Conservation (phyloP, 805 yeast genomes). For the Metschnikowia noctiluminum region DNA sequence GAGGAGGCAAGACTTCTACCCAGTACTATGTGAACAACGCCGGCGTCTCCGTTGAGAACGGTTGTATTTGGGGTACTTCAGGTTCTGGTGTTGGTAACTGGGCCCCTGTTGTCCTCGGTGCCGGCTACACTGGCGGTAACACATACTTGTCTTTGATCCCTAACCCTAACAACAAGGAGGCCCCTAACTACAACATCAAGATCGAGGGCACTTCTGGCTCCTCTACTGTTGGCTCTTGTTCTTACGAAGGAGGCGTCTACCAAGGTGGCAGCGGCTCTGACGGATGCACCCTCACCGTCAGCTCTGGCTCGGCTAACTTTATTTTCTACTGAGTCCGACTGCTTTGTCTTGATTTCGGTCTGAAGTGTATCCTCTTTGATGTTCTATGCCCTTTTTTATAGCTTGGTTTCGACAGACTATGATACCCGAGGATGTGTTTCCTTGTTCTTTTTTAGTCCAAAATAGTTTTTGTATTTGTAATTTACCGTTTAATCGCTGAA, state of each 20-base stretch:
- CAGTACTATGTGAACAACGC: constrained; percentile 77
- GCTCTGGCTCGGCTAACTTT: constrained; percentile 18
- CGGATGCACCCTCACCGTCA: constrained; percentile 20
- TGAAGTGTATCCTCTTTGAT: neutral
- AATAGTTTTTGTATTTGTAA: constrained; percentile 1
- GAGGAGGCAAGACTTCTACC: constrained; percentile 61
- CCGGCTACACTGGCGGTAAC: constrained; percentile 60
- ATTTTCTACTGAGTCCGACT: constrained; percentile 15
- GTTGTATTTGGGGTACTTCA: constrained; percentile 67
- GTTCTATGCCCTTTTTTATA: neutral
- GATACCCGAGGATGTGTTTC: constrained; percentile 7
- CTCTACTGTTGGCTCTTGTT: constrained; percentile 17
- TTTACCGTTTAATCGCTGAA: neutral
- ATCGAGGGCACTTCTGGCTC: constrained; percentile 28
- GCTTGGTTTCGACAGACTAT: constrained; percentile 9
- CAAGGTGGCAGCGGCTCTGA: constrained; percentile 19
- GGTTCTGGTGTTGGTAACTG: constrained; percentile 69
- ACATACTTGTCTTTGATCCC: constrained; percentile 73
- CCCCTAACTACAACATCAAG: constrained; percentile 42
- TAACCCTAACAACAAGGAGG: constrained; percentile 62
- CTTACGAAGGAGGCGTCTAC: constrained; percentile 17
- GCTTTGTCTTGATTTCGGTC: neutral
- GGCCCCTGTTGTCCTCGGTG: constrained; percentile 78
- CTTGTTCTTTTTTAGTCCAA: neutral
- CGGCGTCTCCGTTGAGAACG: constrained; percentile 64